These are phyloP conservation scores for Oryza coarctata DNA, from an alignment of 176 grass and related monocot species.

Conservation along the genomic window DNA sequence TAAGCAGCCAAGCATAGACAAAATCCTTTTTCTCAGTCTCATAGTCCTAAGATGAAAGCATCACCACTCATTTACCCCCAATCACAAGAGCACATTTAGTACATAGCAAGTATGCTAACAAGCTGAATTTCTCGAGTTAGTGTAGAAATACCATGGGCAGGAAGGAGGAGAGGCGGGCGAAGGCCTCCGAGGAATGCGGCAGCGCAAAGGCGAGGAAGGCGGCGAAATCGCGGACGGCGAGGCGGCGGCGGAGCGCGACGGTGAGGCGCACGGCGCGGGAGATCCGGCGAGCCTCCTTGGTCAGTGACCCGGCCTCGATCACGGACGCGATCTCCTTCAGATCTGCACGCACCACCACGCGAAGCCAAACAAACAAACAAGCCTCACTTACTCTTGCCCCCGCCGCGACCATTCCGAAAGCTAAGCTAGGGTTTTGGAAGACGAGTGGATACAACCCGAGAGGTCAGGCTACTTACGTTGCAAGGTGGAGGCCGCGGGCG, in stretches of 20 bases:
- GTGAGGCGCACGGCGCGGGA: slow-evolving; percentile 71
- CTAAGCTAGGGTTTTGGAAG: slow-evolving; percentile 37
- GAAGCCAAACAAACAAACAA: background rate
- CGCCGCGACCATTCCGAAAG: background rate
- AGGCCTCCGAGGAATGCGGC: slow-evolving; percentile 46
- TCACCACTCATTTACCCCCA: background rate
- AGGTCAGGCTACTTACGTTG: slow-evolving; percentile 28
- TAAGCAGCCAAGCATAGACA: background rate
- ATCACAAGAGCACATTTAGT: background rate
- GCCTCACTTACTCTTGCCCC: background rate
- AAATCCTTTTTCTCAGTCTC: background rate
- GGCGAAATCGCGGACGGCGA: slow-evolving; percentile 46
- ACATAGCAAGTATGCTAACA: background rate
- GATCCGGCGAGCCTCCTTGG: slow-evolving; percentile 79
- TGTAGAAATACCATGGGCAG: slow-evolving; percentile 53
- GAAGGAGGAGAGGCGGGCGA: slow-evolving; percentile 48
- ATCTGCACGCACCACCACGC: slow-evolving; percentile 40
- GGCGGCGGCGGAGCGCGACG: slow-evolving; percentile 64
- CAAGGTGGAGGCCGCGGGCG: slow-evolving; percentile 8
- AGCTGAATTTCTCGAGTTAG: background rate
- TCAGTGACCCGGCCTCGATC: slow-evolving; percentile 69
- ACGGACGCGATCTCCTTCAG: slow-evolving; percentile 79
- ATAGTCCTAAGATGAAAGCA: background rate
- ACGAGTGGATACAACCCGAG: background rate
- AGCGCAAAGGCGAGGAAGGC: slow-evolving; percentile 69